Evolutionary conservation across 208 protist genomes (phyloP).

Genomic region (Leishmania turanica): DNA sequence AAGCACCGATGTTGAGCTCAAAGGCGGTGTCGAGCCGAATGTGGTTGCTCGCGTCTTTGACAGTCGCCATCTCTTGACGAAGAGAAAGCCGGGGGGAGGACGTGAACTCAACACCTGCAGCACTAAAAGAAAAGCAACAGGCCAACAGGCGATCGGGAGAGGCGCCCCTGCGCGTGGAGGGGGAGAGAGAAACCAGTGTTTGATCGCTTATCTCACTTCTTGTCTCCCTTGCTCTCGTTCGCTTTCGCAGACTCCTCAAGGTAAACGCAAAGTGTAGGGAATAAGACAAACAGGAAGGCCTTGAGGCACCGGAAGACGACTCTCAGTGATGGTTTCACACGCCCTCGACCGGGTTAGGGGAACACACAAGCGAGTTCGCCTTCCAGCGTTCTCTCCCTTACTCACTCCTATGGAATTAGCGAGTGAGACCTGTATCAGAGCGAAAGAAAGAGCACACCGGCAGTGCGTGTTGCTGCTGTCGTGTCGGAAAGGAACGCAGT

Average conservation of each 20-base stretch:
- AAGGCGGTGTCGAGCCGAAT: conserved; percentile 64
- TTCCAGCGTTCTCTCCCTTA: background rate
- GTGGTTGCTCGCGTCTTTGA: conserved; percentile 17
- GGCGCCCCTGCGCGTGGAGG: background rate
- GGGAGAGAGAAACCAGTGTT: background rate
- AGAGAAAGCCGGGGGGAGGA: background rate
- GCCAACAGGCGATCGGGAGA: background rate
- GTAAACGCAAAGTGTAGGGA: background rate
- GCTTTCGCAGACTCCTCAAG: background rate
- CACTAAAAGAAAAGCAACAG: background rate
- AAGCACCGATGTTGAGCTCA: conserved; percentile 55
- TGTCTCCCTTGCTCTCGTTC: background rate
- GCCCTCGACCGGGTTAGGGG: background rate
- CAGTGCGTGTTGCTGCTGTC: background rate
- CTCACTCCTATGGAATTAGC: background rate
- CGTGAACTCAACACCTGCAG: background rate
- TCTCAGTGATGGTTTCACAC: background rate
- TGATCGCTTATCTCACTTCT: background rate
- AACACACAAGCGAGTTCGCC: background rate
- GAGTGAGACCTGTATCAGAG: background rate
- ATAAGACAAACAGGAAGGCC: background rate
- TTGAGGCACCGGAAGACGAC: background rate
- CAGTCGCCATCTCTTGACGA: conserved; percentile 11
- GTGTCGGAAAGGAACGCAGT: background rate
- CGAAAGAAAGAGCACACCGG: background rate